These are phyloP conservation scores for Sporobolomyces roseus DNA, from an alignment of 768 basidiomycete species.

Conservation along the genomic window DNA sequence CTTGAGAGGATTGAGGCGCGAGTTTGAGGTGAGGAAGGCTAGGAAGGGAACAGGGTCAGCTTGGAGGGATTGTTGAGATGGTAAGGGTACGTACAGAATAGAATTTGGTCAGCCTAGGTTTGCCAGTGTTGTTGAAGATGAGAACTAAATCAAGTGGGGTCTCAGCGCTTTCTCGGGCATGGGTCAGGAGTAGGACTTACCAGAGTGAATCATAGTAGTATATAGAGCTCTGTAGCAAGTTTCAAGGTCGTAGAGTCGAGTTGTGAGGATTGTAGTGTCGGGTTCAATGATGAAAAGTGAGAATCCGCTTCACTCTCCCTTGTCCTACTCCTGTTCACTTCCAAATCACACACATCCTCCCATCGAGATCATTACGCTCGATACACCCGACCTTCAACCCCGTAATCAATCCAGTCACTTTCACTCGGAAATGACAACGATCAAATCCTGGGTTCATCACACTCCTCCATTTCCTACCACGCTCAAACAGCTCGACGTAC, in stretches of 20 bases:
- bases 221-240: too few species aligned
- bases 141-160: constrained; percentile 44
- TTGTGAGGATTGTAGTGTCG: background rate
- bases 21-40: constrained; percentile 35
- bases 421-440: background rate
- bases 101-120: constrained; percentile 79
- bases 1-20: constrained; percentile 36
- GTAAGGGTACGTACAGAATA: constrained; percentile 62
- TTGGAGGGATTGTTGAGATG: background rate
- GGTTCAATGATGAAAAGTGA: too few species aligned
- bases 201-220: constrained; percentile 26
- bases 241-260: background rate
- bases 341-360: too few species aligned
- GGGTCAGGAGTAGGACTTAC: background rate
- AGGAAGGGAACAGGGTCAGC: background rate
- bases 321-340: too few species aligned
- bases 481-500: background rate
- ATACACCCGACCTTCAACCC: too few species aligned
- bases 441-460: constrained; percentile 26
- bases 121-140: constrained; percentile 90
- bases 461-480: constrained; percentile 29
- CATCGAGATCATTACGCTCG: too few species aligned
- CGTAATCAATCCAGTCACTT: too few species aligned
- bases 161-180: background rate
- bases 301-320: background rate